A percentile compares a stretch with the other conserved stretches of the same genome.
phyloP scores from a whole-genome alignment of 2,329 filamentous ascomycete species.

The Scortechinia acanthostroma region DNA sequence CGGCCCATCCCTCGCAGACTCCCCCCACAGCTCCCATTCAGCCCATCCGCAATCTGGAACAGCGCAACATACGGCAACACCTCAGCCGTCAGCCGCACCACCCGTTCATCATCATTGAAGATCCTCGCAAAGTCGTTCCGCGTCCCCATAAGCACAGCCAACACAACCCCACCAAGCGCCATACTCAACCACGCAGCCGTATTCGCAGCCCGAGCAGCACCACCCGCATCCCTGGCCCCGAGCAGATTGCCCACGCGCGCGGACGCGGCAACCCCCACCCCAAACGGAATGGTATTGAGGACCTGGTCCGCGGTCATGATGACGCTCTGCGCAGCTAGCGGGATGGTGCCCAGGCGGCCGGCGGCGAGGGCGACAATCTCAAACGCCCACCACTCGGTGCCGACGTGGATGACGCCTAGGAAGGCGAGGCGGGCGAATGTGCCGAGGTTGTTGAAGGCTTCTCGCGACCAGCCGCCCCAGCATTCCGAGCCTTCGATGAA shows the following conservation, averaged over 20 bases:
- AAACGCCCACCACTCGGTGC: conserved; percentile 92
- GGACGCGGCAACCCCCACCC: conserved; percentile 75
- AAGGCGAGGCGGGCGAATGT: conserved; percentile 70
- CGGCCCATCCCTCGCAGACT: conserved; percentile 76
- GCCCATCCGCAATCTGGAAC: conserved; percentile 82
- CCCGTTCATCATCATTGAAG: conserved; percentile 72
- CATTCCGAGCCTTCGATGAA: conserved; percentile 68
- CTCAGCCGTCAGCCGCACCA: conserved; percentile 65
- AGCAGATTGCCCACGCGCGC: conserved; percentile 74
- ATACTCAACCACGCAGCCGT: conserved; percentile 69
- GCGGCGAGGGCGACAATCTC: conserved; percentile 82
- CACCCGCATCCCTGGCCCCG: conserved; percentile 57
- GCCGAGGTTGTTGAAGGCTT: conserved; percentile 57
- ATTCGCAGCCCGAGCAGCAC: conserved; percentile 68
- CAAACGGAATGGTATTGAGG: conserved; percentile 80
- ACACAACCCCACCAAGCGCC: conserved; percentile 58
- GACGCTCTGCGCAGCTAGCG: conserved; percentile 76
- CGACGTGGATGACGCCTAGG: conserved; percentile 75
- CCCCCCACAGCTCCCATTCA: conserved; percentile 80
- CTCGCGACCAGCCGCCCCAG: conserved; percentile 69
- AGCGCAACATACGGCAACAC: conserved; percentile 82
- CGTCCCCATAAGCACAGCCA: conserved; percentile 63
- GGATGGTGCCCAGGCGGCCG: conserved; percentile 70
- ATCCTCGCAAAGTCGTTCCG: conserved; percentile 69
- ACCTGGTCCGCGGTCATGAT: conserved; percentile 87